Evolutionary conservation across 805 yeast genomes (phyloP), one percentile per base, ranked within the genome.

Genomic region (Jamesozyma piceae): DNA sequence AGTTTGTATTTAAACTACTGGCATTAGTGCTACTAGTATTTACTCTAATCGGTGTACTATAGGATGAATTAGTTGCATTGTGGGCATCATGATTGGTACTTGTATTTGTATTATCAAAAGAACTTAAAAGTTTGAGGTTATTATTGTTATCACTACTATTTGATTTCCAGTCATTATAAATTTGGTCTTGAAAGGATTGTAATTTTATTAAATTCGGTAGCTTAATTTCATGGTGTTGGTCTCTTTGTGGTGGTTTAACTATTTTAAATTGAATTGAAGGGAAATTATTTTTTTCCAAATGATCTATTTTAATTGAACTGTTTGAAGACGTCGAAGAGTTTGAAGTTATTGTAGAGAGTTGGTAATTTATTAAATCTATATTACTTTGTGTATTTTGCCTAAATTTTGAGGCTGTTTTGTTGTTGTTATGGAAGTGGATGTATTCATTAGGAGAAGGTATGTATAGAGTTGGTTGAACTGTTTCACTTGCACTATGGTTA

Each of bases 131-230:
- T 6, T 24, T 24, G 6, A 11, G 11, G 28, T 24, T 24, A 11
- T 24, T 6, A 8, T 6, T 24, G 28, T 24, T 6, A 24, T 8
- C 11, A 11, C 11, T 24, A 24, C 11, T 24, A 24, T 24, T 24
- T 24, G 46, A 49, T 28, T 46, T 54, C 47, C 55, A 53, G 45
- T 48, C 58, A 41, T 45, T 50, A 39, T 54, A 58, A 24, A 65
- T 55, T 49, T 64, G 47, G 39, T 56, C 64, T 34, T 72, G 76
- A n/a, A 35, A 35, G 13, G 26, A 22, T 4, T 6, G 18, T n/a
- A 15, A 11, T 35, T 17, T 21, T 13, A 35, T 24, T 37, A 26
- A 37, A 15, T 5, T 19, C 9, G 20, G 33, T 18, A 26, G 28
- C 11, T 24, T 24, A 11, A 24, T 24, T 6, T 24, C 28, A 11